Percentiles rank a stretch among this genome's conserved stretches.
These are phyloP conservation scores for Thalassiosira allenii DNA, from an alignment of 352 stramenopile genomes.

Conservation along the genomic window DNA sequence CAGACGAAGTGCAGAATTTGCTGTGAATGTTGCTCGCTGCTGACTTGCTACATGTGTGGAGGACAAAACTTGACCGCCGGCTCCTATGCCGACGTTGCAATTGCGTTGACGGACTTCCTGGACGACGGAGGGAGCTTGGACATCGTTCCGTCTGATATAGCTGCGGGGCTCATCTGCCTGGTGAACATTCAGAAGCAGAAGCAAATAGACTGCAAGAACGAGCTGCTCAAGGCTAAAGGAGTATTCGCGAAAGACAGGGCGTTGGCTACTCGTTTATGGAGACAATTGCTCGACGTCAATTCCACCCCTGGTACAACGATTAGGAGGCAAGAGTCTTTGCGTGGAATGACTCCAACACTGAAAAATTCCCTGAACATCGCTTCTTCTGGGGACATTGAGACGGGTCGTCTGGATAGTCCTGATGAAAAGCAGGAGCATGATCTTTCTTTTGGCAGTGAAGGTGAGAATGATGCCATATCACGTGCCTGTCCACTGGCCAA, in stretches of 20 bases:
- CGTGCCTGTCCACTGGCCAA: no score
- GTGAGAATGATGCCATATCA: no score
- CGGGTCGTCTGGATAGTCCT: background rate
- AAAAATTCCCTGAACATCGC: background rate
- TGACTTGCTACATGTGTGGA: slow-evolving; percentile 69
- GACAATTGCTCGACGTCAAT: slow-evolving; percentile 24
- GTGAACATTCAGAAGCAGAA: slow-evolving; percentile 61
- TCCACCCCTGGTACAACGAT: background rate
- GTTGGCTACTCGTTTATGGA: slow-evolving; percentile 30
- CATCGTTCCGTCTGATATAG: slow-evolving; percentile 63
- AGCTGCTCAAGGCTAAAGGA: slow-evolving; percentile 36
- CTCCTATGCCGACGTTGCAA: slow-evolving; percentile 62
- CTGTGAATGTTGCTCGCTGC: slow-evolving; percentile 50
- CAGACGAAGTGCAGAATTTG: slow-evolving; percentile 40
- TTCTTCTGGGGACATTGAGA: slow-evolving; percentile 13
- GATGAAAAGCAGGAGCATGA: no score
- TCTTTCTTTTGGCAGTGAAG: no score
- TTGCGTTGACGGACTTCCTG: slow-evolving; percentile 65
- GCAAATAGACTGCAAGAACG: slow-evolving; percentile 51
- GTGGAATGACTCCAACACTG: background rate
- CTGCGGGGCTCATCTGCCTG: slow-evolving; percentile 60
- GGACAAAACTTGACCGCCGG: slow-evolving; percentile 45
- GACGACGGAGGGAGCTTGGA: slow-evolving; percentile 57
- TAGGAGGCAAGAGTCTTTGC: background rate
- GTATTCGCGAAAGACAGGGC: slow-evolving; percentile 50